phyloP scores from a whole-genome alignment of 2,329 filamentous ascomycete genomes.

The Fusarium succisae region DNA sequence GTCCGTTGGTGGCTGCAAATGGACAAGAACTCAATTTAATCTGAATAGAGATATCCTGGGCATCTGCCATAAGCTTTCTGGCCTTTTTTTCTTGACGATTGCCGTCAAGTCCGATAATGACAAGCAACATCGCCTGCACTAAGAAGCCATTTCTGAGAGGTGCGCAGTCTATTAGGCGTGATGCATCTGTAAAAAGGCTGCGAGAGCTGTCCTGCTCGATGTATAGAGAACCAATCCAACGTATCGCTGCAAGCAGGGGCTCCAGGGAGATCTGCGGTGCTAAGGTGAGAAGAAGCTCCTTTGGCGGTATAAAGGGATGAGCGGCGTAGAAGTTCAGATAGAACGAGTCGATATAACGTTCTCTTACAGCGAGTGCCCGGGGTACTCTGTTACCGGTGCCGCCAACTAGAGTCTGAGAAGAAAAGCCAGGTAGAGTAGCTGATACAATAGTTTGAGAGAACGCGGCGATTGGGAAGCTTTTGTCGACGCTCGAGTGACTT shows the following conservation, averaged over 20 bases:
- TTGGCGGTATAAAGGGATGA: background rate
- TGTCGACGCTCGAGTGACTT: background rate
- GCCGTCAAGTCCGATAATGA: background rate
- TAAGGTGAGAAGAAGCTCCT: background rate
- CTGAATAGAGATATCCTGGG: background rate
- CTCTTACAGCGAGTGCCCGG: background rate
- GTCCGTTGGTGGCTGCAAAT: background rate
- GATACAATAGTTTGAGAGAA: background rate
- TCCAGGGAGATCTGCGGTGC: background rate
- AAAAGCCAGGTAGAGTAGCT: background rate
- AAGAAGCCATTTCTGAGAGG: background rate
- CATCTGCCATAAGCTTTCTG: background rate
- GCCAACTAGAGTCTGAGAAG: too few species aligned
- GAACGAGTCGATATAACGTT: background rate
- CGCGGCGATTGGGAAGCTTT: accelerated
- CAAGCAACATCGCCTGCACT: background rate
- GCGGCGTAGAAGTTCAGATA: background rate
- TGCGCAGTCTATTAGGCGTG: background rate
- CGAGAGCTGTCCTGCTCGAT: background rate
- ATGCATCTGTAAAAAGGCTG: background rate
- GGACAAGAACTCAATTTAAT: background rate
- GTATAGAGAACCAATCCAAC: constrained; percentile 2
- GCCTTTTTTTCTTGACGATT: background rate
- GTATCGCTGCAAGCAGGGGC: background rate
- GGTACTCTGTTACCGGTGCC: background rate